Evolutionary conservation across 495 filamentous ascomycete genomes (phyloP).

Genomic region (Daldinia childiae): DNA sequence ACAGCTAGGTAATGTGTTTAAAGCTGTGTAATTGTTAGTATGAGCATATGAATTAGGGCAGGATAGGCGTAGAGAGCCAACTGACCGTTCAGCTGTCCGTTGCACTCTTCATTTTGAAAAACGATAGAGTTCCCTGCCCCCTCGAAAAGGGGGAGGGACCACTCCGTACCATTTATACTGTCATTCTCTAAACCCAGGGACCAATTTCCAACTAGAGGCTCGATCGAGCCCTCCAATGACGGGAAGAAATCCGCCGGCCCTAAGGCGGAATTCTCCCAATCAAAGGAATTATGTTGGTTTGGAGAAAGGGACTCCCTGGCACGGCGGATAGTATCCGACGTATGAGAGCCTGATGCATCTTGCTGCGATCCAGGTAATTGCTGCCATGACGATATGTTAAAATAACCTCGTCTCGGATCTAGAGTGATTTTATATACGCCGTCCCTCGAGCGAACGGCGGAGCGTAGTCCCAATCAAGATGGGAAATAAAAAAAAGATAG

Average conservation of each 20-base stretch:
- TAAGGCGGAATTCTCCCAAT: conserved; percentile 45
- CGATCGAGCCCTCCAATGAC: conserved; percentile 40
- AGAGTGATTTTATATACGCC: conserved; percentile 39
- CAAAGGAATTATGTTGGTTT: conserved; percentile 41
- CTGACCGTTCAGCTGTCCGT: conserved; percentile 42
- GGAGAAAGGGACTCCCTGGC: conserved; percentile 29
- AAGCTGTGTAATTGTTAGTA: conserved; percentile 16
- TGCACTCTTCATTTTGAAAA: conserved; percentile 35
- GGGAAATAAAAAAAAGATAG: conserved; percentile 21
- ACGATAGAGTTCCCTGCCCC: conserved; percentile 36
- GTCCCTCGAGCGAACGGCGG: conserved; percentile 42
- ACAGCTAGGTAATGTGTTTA: conserved; percentile 32
- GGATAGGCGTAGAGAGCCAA: conserved; percentile 6
- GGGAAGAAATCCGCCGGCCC: conserved; percentile 47
- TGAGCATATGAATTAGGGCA: background rate
- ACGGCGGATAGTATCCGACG: conserved; percentile 41
- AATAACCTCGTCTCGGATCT: conserved; percentile 40
- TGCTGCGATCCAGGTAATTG: conserved; percentile 13
- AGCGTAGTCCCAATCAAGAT: conserved; percentile 30
- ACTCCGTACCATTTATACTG: conserved; percentile 34
- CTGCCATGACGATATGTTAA: conserved; percentile 47
- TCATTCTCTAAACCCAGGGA: conserved; percentile 34
- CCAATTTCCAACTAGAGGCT: conserved; percentile 39
- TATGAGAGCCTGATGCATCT: conserved; percentile 25
- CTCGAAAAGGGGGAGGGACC: conserved; percentile 43